Percentiles rank a stretch among this genome's conserved stretches.
These are phyloP conservation scores for Arthrobotrys sinensis DNA, from an alignment of 2,329 filamentous ascomycete genomes.

Conservation along the genomic window DNA sequence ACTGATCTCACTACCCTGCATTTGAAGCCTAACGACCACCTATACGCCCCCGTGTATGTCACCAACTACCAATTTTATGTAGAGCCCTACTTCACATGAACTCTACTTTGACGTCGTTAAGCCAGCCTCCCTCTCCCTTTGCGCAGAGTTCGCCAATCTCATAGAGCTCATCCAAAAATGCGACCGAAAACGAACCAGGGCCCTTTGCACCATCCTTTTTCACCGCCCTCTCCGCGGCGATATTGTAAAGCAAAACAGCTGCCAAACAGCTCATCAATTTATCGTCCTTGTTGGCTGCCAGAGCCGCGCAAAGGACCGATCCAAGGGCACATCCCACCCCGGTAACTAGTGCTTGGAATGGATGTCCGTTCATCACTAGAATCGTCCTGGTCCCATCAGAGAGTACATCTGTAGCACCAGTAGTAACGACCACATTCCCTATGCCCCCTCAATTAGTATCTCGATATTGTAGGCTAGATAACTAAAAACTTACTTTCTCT, in stretches of 20 bases:
- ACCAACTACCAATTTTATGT: too few species aligned
- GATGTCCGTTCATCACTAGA: slow-evolving; percentile 82
- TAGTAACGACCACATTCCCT: slow-evolving; percentile 82
- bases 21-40: too few species aligned
- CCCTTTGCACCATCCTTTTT: slow-evolving; percentile 77
- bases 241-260: slow-evolving; percentile 82
- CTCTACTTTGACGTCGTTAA: slow-evolving; percentile 36
- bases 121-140: slow-evolving; percentile 39
- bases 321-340: slow-evolving; percentile 86
- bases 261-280: slow-evolving; percentile 81
- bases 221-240: slow-evolving; percentile 75
- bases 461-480: not conserved
- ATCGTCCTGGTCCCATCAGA: slow-evolving; percentile 80
- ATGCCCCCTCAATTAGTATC: not conserved
- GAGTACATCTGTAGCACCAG: slow-evolving; percentile 82
- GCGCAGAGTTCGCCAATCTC: slow-evolving; percentile 63
- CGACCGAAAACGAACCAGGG: slow-evolving; percentile 87
- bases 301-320: slow-evolving; percentile 81
- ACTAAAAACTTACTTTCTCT: slow-evolving; percentile 71
- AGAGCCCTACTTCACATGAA: slow-evolving; percentile 30
- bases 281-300: slow-evolving; percentile 75
- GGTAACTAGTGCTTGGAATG: slow-evolving; percentile 78
- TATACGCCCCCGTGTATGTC: too few species aligned
- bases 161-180: slow-evolving; percentile 82
- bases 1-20: too few species aligned